Base-by-base conservation (phyloP, 805 yeast genomes). In the Monosporozyma solicola region DNA sequence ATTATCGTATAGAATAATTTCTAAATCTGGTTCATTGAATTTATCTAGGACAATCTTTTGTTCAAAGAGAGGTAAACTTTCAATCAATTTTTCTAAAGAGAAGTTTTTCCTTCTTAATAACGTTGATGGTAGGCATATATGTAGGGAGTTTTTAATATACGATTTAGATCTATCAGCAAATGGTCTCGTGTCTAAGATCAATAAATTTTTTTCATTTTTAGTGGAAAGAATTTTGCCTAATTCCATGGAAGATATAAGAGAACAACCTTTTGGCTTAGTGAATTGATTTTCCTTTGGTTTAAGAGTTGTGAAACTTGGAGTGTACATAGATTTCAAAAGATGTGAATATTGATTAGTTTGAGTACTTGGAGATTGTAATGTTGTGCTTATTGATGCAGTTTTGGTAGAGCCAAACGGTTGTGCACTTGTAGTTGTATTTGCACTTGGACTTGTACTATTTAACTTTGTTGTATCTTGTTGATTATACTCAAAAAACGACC, bases 101-200 rank as follows among this genome's bases (percentile, higher is more conserved):
- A 87, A 91, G 51, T 83, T 84, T 33, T 82, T 73, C 57, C 98
- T 77, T 64, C 83, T 86, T 57, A 91, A 71, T 44, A 91, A 73
- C 0, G 97, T 91, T n/a, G 96, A 85, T 1, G 98, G 97, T 13
- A 91, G 70, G 66, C 95, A 87, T 39, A 92, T 77, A 64, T 88
- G 88, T 47, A 87, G 72, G 0, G 97, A 79, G 44, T 77, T 73
- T 3, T 60, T 61, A 11, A 92, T 67, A 56, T 84, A 89, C 2
- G 75, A 63, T 54, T 74, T 77, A 45, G 83, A 76, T 64, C 73
- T 88, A 53, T 87, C 92, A 25, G 86, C 82, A 63, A 83, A 88
- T 0, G 97, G 87, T 52, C 98, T 73, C 10, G 86, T 83, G 65
- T 91, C 98, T 11, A 66, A 50, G 11, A 64, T 31, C 16, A 66